Percentiles rank a stretch among this genome's conserved stretches.
phyloP scores from a whole-genome alignment of 2,329 filamentous ascomycete species.

The Paecilomyces sp. region DNA sequence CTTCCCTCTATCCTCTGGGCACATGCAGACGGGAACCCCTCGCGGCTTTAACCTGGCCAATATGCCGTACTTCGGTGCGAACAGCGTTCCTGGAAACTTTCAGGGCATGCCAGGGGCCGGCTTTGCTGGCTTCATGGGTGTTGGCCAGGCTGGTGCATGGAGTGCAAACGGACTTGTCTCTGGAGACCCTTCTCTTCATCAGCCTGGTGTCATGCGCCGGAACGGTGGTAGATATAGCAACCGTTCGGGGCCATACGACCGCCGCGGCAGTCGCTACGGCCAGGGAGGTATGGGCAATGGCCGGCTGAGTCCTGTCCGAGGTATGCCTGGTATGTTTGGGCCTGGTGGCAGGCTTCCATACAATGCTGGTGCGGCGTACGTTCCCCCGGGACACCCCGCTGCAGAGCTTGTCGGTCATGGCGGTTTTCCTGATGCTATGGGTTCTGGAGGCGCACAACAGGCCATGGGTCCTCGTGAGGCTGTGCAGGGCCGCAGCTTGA shows the following conservation, averaged over 20 bases:
- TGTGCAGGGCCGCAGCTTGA: conserved; percentile 83
- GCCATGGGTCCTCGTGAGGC: conserved; percentile 83
- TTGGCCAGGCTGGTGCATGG: conserved; percentile 20
- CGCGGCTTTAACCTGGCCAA: conserved; percentile 83
- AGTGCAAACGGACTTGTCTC: conserved; percentile 20
- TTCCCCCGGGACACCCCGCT: conserved; percentile 34
- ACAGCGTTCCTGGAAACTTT: conserved; percentile 28
- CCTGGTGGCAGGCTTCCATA: conserved; percentile 23
- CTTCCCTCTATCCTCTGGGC: conserved; percentile 73
- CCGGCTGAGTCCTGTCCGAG: conserved; percentile 39
- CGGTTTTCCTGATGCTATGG: conserved; percentile 41
- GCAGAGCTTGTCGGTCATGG: conserved; percentile 37
- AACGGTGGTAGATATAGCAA: conserved; percentile 57
- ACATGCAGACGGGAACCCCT: conserved; percentile 74
- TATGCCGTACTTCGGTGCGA: conserved; percentile 50
- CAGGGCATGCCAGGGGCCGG: conserved; percentile 20
- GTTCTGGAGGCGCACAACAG: conserved; percentile 58
- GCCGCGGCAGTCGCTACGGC: conserved; percentile 52
- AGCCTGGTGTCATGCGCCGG: conserved; percentile 61
- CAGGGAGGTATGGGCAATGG: conserved; percentile 38
- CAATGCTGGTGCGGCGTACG: conserved; percentile 22
- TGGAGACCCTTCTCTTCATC: conserved; percentile 42
- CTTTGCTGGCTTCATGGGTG: conserved; percentile 27
- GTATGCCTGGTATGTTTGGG: conserved; percentile 30
- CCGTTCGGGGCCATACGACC: conserved; percentile 67